Evolutionary conservation across 2,329 filamentous ascomycete genomes (phyloP).

Genomic region (Zopfia rhizophila): DNA sequence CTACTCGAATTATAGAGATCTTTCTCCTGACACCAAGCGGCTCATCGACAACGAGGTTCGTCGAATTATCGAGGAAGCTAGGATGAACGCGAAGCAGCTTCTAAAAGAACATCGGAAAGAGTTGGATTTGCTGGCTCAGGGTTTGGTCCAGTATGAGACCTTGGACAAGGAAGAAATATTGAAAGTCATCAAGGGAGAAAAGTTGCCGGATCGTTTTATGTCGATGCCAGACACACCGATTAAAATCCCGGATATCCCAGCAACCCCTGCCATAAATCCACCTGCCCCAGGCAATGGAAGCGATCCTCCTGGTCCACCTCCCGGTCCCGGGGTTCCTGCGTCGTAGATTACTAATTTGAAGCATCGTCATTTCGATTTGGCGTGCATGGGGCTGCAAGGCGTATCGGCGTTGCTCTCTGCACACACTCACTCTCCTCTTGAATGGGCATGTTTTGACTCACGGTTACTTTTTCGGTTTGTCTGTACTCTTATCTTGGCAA

Average conservation of each 20-base stretch:
- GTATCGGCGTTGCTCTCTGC: constrained; percentile 21
- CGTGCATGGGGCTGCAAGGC: constrained; percentile 19
- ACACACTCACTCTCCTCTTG: constrained; percentile 13
- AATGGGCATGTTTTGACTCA: constrained; percentile 4
- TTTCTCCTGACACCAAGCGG: constrained; percentile 87
- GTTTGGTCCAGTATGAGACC: constrained; percentile 93
- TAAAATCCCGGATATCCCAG: constrained; percentile 69
- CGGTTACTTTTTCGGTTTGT: no score
- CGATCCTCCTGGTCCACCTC: constrained; percentile 12
- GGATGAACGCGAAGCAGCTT: constrained; percentile 76
- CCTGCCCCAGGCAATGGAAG: not conserved
- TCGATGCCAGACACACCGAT: constrained; percentile 68
- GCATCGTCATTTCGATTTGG: constrained; percentile 4
- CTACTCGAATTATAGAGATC: constrained; percentile 77
- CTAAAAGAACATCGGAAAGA: constrained; percentile 81
- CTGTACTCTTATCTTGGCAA: no score
- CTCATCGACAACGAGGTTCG: constrained; percentile 91
- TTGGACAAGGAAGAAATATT: constrained; percentile 89
- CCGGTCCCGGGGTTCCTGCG: constrained; percentile 30
- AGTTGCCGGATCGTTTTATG: constrained; percentile 74
- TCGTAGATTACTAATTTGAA: constrained; percentile 14
- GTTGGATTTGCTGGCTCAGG: constrained; percentile 86
- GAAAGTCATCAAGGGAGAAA: constrained; percentile 87
- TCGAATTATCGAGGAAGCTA: constrained; percentile 82
- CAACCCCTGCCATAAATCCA: constrained; percentile 20